Percentiles rank a stretch among this genome's conserved stretches.
These are phyloP conservation scores for Lolium rigidum DNA, from an alignment of 176 grass and related monocot genomes.

Conservation along the genomic window DNA sequence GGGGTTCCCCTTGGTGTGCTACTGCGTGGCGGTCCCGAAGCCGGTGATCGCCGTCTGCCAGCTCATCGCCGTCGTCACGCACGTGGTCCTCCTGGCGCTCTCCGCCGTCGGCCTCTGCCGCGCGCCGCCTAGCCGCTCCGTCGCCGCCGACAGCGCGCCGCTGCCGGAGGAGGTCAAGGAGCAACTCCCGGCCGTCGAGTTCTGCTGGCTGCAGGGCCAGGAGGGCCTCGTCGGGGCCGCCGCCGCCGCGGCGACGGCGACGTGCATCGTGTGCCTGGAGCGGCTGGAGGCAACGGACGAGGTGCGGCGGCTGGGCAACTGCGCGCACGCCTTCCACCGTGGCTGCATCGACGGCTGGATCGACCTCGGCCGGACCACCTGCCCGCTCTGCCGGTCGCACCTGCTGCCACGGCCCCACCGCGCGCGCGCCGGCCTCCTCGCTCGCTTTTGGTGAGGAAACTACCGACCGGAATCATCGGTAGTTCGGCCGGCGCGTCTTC, in stretches of 20 bases:
- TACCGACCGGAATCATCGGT: neutral
- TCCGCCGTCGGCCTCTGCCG: neutral
- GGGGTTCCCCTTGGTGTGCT: constrained; percentile 73
- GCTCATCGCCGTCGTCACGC: constrained; percentile 39
- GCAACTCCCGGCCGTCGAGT: constrained; percentile 54
- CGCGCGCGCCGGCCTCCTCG: constrained; percentile 18
- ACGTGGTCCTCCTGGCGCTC: constrained; percentile 43
- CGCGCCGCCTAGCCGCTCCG: neutral
- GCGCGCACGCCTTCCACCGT: no score
- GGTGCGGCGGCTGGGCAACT: no score
- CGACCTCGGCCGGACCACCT: no score
- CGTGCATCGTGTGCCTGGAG: no score
- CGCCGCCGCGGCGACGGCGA: constrained; percentile 55
- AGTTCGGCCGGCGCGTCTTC: neutral
- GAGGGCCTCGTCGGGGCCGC: neutral
- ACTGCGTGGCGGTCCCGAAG: constrained; percentile 52
- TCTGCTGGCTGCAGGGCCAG: constrained; percentile 8
- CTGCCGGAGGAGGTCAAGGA: constrained; percentile 58
- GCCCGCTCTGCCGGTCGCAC: no score
- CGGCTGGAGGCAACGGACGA: no score
- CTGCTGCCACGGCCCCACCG: constrained; percentile 38
- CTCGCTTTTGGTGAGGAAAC: constrained; percentile 12
- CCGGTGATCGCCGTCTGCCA: constrained; percentile 60
- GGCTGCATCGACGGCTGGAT: no score
- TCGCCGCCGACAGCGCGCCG: neutral